phyloP scores from a whole-genome alignment of 148 eudicot species.

The Fagopyrum tataricum region DNA sequence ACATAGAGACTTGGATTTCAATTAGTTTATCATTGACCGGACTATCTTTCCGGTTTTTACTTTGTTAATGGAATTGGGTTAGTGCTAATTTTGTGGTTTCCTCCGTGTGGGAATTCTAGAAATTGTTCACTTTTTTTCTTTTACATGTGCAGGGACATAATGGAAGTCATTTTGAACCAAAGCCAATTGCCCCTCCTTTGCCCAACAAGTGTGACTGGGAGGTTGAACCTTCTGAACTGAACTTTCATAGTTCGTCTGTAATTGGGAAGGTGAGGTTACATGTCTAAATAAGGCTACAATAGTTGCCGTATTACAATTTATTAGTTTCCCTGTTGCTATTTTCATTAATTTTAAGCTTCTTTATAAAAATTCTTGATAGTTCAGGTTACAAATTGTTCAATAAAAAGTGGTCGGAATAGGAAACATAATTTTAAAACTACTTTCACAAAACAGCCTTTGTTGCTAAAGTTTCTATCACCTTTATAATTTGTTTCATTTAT shows the following conservation, averaged over 20 bases:
- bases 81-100: neutral
- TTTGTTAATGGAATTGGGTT: neutral
- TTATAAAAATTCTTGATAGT: neutral
- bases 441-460: neutral
- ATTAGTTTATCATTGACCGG: neutral
- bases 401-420: neutral
- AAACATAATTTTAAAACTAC: neutral
- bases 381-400: neutral
- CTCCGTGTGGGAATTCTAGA: neutral
- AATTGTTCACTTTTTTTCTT: neutral
- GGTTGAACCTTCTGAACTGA: slow-evolving; percentile 85
- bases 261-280: slow-evolving; percentile 71
- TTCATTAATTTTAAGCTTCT: neutral
- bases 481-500: too few relatives aligned
- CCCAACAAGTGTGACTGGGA: slow-evolving; percentile 97
- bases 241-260: slow-evolving; percentile 58
- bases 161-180: slow-evolving; percentile 96
- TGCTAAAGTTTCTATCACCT: neutral
- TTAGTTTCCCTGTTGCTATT: neutral
- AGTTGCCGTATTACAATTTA: neutral
- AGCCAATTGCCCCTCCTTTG: slow-evolving; percentile 76
- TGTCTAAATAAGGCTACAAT: neutral
- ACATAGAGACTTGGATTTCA: neutral
- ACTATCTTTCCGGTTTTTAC: neutral
- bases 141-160: slow-evolving; percentile 65